Base-by-base conservation (phyloP, 257 asterid genomes). In the Solanum habrochaites region DNA sequence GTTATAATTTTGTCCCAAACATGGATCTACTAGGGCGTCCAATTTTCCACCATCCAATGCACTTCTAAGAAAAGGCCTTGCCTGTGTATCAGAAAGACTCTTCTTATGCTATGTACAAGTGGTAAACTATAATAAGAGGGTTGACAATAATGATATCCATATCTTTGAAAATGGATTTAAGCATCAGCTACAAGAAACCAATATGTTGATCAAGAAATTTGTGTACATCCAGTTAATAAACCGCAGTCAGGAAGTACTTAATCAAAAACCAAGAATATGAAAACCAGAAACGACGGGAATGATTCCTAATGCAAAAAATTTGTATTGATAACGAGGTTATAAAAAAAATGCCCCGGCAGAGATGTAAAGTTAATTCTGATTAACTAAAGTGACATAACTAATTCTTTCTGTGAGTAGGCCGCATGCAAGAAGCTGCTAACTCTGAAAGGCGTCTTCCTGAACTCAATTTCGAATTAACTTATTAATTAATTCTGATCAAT, bases 21-120 rank as follows among this genome's bases (percentile, higher is more conserved):
- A 83, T 21, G 87, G 87, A 86, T 88, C 87, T 2, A 71, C 87
- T 16, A 86, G 72, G 13, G 43, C 9, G 15, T 60, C 82, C 6
- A 31, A 82, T 18, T 88, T 73, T 83, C 88, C 73, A 86, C 82
- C 88, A 45, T 88, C 87, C 84, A 82, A 8, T 2, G 85, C 85
- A 31, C 52, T 82, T 60, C 29, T 47, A 75, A 88, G 88, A 72
- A 85, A 80, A 67, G 90, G 90, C 83, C 87, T 82, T 40, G 87
- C 90, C 90, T 86, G 75, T n/a, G 43, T 23, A 31, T 27, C 27
- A 15, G 35, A 69, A 23, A 67, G 52, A 9, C 8, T 45, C 39
- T 27, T 27, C 9, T 43, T 78, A 43, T 27, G 40, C 83, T 43
- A 15, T 15, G 35, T 45, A 78, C 14, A 45, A 78, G 56, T 45